Base-by-base conservation (phyloP, 495 filamentous ascomycete genomes). In the Penicillium verhagenii region DNA sequence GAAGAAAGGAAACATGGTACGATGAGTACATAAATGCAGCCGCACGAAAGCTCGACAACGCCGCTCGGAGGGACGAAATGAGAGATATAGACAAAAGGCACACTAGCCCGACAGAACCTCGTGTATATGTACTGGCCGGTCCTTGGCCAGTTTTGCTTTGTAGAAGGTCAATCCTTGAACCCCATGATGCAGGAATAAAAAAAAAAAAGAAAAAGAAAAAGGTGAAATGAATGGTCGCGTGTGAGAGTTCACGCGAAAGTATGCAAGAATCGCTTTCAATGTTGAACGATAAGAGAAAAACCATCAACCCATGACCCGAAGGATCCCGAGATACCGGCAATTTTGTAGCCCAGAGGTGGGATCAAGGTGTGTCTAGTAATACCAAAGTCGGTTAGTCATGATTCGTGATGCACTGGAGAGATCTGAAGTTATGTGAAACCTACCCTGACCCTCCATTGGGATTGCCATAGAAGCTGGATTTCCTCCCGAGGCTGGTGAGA, bases 401-500 rank as follows among this genome's bases (percentile, higher is more conserved):
- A 11, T 19, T 10, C 28, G 21, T 10, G 11, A 8, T 14, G 8
- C 11, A n/a, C n/a, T n/a, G n/a, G n/a, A n/a, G n/a, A n/a, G n/a
- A n/a, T n/a, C 11, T 16, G 10, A 25, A 24, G 14, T n/a, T 39
- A 25, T 35, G 14, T 50, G 20, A 8, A 29, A 75, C 85, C 66
- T 84, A 97, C 94, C 85, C 84, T 60, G 85, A 87, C 47, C 94
- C 93, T 44, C 92, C 92, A 53, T 74, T 72, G 10, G 86, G 69
- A 64, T 96, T 96, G 14, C 94, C 94, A 78, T 83, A 97, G 37
- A 95, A 65, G 39, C 86, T 84, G 4, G 93, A 97, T 67, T 86
- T 89, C 55, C 94, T 80, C 26, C 92, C 93, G 25, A 89, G 72
- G 63, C 87, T 96, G 7, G 94, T 97, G 64, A 97, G 68, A 53